These are phyloP conservation scores for Amphirosellinia nigrospora DNA, from an alignment of 495 filamentous ascomycete genomes.

Conservation along the genomic window DNA sequence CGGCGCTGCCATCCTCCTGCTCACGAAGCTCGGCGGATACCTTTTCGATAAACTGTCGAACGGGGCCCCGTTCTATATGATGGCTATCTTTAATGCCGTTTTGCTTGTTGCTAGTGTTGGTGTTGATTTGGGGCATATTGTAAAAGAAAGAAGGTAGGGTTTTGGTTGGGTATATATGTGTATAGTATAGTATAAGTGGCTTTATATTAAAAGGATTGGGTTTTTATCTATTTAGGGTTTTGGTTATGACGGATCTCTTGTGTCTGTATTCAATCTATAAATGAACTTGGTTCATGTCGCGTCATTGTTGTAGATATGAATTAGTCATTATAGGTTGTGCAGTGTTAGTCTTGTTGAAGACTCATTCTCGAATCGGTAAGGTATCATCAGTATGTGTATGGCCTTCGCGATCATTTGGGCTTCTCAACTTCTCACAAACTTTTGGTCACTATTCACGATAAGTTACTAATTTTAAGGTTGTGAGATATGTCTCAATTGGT, in stretches of 20 bases:
- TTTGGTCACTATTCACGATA: too few relatives aligned
- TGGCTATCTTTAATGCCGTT: slow-evolving; percentile 83
- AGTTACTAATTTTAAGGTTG: too few relatives aligned
- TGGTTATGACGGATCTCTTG: not conserved
- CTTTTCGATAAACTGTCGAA: slow-evolving; percentile 74
- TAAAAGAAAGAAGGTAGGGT: not conserved
- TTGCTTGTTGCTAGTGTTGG: slow-evolving; percentile 65
- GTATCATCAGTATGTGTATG: too few relatives aligned
- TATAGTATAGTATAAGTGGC: not conserved
- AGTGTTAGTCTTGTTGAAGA: too few relatives aligned
- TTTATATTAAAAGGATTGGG: not conserved
- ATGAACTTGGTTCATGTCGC: too few relatives aligned
- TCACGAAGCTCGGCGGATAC: slow-evolving; percentile 91
- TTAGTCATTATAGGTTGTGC: too few relatives aligned
- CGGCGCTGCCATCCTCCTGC: slow-evolving; percentile 85
- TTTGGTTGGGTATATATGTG: not conserved
- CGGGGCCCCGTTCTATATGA: slow-evolving; percentile 88
- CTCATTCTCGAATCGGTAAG: too few relatives aligned
- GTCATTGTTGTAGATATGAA: too few relatives aligned
- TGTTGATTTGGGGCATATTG: slow-evolving; percentile 39
- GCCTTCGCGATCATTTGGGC: too few relatives aligned
- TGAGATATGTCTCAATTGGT: too few relatives aligned
- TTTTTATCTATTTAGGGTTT: not conserved
- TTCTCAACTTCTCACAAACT: too few relatives aligned
- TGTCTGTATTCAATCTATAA: too few relatives aligned